A percentile compares a stretch with the other conserved stretches of the same genome.
These are phyloP conservation scores for Achaetomium macrosporum DNA, from an alignment of 2,329 filamentous ascomycete genomes.

Conservation along the genomic window DNA sequence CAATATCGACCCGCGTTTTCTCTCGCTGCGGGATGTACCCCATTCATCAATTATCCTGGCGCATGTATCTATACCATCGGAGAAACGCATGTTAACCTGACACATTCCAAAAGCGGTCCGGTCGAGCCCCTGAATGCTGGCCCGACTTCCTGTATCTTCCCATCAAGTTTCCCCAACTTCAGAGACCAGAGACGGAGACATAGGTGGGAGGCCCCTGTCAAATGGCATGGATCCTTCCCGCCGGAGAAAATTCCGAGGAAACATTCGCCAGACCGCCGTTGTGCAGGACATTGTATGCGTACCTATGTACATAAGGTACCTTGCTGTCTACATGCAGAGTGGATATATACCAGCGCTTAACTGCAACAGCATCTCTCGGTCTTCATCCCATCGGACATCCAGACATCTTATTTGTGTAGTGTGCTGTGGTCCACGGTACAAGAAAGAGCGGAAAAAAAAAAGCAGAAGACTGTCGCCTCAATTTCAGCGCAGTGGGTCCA, in stretches of 20 bases:
- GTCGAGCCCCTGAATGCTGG: background rate
- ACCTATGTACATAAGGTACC: too few species aligned
- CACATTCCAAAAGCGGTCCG: background rate
- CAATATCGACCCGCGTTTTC: slow-evolving; percentile 15
- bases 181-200: too few species aligned
- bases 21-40: slow-evolving; percentile 13
- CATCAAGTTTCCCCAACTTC: background rate
- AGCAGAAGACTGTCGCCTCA: background rate
- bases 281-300: too few species aligned
- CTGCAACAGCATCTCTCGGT: too few species aligned
- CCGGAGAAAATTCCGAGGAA: background rate
- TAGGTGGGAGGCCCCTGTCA: too few species aligned
- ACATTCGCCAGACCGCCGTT: background rate
- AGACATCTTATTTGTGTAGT: too few species aligned
- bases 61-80: background rate
- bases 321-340: too few species aligned
- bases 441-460: too few species aligned
- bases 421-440: too few species aligned
- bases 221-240: background rate
- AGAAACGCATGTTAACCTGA: background rate
- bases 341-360: too few species aligned
- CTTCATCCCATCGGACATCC: too few species aligned
- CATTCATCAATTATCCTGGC: slow-evolving; percentile 18
- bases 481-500: slow-evolving; percentile 9
- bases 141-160: background rate